Evolutionary conservation across 2,329 filamentous ascomycete species (phyloP).

Genomic region (Coniochaeta prunicola): DNA sequence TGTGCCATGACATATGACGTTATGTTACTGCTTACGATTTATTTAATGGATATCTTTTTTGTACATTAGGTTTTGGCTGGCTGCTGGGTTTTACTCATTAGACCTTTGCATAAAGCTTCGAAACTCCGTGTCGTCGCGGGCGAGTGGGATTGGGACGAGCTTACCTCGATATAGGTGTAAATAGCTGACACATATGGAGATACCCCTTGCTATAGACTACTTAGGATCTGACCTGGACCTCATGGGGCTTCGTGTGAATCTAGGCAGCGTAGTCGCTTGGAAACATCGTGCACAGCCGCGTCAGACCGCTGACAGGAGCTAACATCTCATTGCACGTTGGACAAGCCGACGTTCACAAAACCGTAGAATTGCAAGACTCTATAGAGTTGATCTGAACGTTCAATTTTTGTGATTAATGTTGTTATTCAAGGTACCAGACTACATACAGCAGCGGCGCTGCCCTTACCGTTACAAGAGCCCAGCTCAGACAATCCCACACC

Average conservation of each 20-base stretch:
- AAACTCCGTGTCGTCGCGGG: constrained; percentile 11
- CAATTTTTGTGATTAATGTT: too few species aligned
- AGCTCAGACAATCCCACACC: too few species aligned
- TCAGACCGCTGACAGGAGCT: neutral
- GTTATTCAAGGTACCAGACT: too few species aligned
- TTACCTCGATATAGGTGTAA: neutral
- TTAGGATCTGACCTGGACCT: neutral
- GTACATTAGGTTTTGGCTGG: neutral
- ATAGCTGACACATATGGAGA: neutral
- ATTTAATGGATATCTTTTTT: neutral
- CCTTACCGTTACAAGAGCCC: too few species aligned
- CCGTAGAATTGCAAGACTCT: neutral
- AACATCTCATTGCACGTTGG: neutral
- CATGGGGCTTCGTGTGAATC: neutral
- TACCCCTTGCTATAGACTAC: neutral
- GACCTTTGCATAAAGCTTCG: constrained; percentile 5
- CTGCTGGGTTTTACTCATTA: neutral
- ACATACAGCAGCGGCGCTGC: too few species aligned
- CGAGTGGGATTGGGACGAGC: neutral
- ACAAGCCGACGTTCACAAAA: neutral
- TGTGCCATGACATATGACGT: neutral
- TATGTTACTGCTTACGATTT: neutral
- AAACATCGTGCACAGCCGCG: neutral
- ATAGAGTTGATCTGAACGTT: too few species aligned
- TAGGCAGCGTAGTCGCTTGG: neutral